phyloP scores from a whole-genome alignment of 208 protist species.

The Leishmania turanica region DNA sequence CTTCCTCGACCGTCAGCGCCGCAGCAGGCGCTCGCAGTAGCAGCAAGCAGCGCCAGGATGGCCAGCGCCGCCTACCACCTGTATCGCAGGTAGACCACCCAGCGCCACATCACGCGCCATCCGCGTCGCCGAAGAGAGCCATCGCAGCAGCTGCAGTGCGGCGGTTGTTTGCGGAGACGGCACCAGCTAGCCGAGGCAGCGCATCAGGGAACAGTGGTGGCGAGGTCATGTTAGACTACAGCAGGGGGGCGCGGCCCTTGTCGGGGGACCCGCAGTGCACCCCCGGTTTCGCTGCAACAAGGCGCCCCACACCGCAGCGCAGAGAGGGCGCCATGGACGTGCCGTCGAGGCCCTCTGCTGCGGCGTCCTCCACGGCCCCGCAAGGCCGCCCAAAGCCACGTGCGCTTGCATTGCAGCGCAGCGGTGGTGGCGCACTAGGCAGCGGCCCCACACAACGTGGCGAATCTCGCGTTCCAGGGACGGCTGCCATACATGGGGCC shows the following conservation, averaged over 20 bases:
- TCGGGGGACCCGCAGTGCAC: neutral
- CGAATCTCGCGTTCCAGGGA: neutral
- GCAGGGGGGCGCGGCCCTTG: neutral
- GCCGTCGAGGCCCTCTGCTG: neutral
- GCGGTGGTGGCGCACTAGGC: neutral
- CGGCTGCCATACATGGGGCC: neutral
- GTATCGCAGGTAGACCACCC: neutral
- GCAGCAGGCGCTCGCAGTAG: neutral
- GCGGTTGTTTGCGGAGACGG: neutral
- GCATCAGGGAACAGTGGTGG: neutral
- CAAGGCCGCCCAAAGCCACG: constrained; percentile 7
- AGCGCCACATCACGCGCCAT: neutral
- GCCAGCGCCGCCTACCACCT: constrained; percentile 1
- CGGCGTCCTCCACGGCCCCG: neutral
- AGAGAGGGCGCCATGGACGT: neutral
- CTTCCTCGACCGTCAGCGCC: neutral
- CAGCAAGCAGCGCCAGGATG: constrained; percentile 6
- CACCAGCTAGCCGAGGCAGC: neutral
- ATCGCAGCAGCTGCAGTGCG: neutral
- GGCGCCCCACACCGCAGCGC: neutral
- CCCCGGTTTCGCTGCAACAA: neutral
- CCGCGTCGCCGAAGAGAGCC: neutral
- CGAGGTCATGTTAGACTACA: neutral
- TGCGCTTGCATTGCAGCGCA: constrained; percentile 4
- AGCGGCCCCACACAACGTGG: neutral